Evolutionary conservation across 768 basidiomycete species (phyloP), one percentile per base, ranked within the genome.

Genomic region (Amanita fuliginea): DNA sequence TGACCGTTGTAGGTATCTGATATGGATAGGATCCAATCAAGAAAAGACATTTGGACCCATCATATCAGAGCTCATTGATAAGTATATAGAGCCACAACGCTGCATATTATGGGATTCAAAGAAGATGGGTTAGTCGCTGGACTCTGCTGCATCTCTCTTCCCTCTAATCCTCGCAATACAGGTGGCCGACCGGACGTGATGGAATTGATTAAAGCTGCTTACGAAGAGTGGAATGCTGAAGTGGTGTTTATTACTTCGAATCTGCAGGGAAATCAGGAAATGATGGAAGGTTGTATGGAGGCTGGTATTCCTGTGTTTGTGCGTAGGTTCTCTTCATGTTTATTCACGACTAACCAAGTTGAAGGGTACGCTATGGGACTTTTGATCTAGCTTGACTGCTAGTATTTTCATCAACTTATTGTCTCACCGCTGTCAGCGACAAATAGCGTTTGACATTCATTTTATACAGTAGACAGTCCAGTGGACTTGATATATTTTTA

Each of bases 181-280:
- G 75, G 75, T 2, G 83, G 86, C 18, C 78, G 86, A 48, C 87
- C 87, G 18, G 83, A 89, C 55, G 74, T 77, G 4, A 84, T 88
- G 82, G 79, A 85, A 62, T 69, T 90, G 42, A 73, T 89, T 56
- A 80, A 75, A 61, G 83, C 86, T 49, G 76, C 68, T 1, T 87
- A 86, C 56, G 64, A 71, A n/a, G 76, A 74, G n/a, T 90, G 85
- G 85, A 72, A 77, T 8, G 87, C 87, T 2, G 87, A 90, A 61
- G 78, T 90, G 13, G 78, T 89, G 10, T 87, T 89, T 62, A 86
- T 89, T 58, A 90, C 86, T 11, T 86, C 85, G 4, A 90, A 90
- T 64, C 75, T 71, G 56, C 71, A 77, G 47, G 86, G 86, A 13
- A 90, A 90, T 61, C 70, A 72, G 35, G 86, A 90, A 60, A 85